Percentiles rank a stretch among this genome's conserved stretches.
These are phyloP conservation scores for Corchorus capsularis DNA, from an alignment of 345 rosid species.

Conservation along the genomic window DNA sequence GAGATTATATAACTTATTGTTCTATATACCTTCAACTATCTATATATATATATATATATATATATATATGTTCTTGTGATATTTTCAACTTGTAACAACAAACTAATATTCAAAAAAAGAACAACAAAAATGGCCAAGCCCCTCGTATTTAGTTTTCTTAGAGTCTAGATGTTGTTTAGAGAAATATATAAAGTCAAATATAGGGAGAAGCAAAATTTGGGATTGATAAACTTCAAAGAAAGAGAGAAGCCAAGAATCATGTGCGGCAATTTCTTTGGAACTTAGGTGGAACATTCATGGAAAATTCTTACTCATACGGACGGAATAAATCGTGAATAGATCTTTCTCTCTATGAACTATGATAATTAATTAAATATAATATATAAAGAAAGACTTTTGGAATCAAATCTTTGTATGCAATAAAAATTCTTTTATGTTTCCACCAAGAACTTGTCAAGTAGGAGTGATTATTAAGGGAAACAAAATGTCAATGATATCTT, in stretches of 20 bases:
- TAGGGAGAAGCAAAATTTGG: neutral
- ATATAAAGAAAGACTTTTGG: neutral
- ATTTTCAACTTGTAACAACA: too few relatives aligned
- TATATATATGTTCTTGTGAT: too few relatives aligned
- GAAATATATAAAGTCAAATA: neutral
- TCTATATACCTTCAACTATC: too few relatives aligned
- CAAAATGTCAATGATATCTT: neutral
- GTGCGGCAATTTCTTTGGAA: neutral
- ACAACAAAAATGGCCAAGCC: too few relatives aligned
- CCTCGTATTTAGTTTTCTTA: too few relatives aligned
- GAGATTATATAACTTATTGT: too few relatives aligned
- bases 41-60: too few relatives aligned
- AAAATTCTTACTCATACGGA: neutral
- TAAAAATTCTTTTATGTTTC: neutral
- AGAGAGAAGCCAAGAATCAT: neutral
- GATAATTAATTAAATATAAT: too few relatives aligned
- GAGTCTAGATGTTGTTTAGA: too few relatives aligned
- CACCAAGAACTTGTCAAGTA: neutral
- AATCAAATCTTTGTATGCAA: constrained; percentile 9
- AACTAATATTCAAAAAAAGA: too few relatives aligned
- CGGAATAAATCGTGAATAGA: neutral
- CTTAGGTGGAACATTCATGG: constrained; percentile 12
- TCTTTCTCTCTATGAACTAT: neutral
- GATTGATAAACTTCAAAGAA: neutral
- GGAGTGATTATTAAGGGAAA: neutral